Evolutionary conservation across 1,284 basidiomycete genomes (phyloP), one percentile per base, ranked within the genome.

Genomic region (Xerocomus nothofagi): DNA sequence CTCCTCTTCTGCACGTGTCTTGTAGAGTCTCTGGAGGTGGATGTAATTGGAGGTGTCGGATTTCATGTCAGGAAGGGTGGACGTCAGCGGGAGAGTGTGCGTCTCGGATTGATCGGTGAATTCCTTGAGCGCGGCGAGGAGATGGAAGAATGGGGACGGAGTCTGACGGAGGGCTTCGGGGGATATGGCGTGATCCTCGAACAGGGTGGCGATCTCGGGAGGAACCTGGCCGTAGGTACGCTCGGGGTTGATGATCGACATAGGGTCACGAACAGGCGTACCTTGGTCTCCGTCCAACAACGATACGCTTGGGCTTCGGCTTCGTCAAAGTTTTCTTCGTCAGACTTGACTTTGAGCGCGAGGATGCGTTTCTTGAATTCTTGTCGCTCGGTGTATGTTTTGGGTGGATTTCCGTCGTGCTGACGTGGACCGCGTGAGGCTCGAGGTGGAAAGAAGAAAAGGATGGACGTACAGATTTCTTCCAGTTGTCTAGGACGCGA

Each of bases 301-400:
- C 89, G 79, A 67, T 88, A 89, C 0, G 88, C 86, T 68, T 94
- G 86, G 2, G 84, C 77, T 57, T 88, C 80, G 1, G 93, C 94
- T 69, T 97, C 94, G 57, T 98, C 95, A 66, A 94, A 93, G 72
- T 98, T 98, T 72, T 99, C 96, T 61, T 96, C 91, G 67, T 99
- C 96, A 0, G 72, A 62, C 60, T 93, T 91, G 51, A 77, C 67
- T 59, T 80, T 84, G 75, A 83, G 80, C 2, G 69, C 72, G 29
- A 71, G 69, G 47, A 95, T 73, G 8, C 53, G 54, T 44, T 80
- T 74, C 64, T 93, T 92, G 74, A 98, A 96, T 18, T 80, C 83
- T 53, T 85, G 77, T 59, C 90, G 86, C 60, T 97, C 91, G 0
- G 76, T 77, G 27, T 75, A 74, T 0, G 78, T 83, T 54, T 76